Conservation (phyloP, 768 basidiomycete species). For the Vishniacozyma victoriae region DNA sequence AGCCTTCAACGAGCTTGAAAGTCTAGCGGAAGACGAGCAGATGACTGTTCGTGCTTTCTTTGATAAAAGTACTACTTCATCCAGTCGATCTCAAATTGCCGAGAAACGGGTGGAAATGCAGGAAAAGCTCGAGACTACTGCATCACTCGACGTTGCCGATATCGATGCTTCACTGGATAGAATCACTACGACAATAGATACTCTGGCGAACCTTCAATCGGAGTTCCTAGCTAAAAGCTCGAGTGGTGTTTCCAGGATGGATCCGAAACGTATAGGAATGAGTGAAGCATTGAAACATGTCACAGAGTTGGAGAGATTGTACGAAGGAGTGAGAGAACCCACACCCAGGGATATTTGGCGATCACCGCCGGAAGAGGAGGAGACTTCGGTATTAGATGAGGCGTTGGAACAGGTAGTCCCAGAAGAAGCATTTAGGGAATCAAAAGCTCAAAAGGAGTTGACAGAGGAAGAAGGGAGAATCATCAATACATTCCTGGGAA, state of each 20-base stretch:
- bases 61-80: too few relatives aligned
- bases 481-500: slow-evolving; percentile 1
- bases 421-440: slow-evolving; percentile 22
- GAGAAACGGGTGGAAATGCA: too few relatives aligned
- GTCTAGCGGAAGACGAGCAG: slow-evolving; percentile 14
- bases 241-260: too few relatives aligned
- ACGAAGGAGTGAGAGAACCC: neutral
- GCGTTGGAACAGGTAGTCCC: slow-evolving; percentile 19
- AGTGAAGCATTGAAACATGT: neutral
- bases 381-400: slow-evolving; percentile 24
- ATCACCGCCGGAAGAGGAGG: slow-evolving; percentile 1
- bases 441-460: slow-evolving; percentile 26
- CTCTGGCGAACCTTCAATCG: neutral
- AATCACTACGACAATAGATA: neutral
- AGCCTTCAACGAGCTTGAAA: slow-evolving; percentile 9
- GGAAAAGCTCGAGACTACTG: too few relatives aligned
- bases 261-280: neutral
- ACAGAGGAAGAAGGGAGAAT: slow-evolving; percentile 33
- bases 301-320: too few relatives aligned
- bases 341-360: neutral
- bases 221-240: neutral
- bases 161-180: neutral
- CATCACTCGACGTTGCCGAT: neutral
- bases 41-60: slow-evolving; percentile 11
- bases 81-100: too few relatives aligned